Conservation (phyloP, 2,329 filamentous ascomycete genomes). For the Aspergillus pseudoviridinutans region DNA sequence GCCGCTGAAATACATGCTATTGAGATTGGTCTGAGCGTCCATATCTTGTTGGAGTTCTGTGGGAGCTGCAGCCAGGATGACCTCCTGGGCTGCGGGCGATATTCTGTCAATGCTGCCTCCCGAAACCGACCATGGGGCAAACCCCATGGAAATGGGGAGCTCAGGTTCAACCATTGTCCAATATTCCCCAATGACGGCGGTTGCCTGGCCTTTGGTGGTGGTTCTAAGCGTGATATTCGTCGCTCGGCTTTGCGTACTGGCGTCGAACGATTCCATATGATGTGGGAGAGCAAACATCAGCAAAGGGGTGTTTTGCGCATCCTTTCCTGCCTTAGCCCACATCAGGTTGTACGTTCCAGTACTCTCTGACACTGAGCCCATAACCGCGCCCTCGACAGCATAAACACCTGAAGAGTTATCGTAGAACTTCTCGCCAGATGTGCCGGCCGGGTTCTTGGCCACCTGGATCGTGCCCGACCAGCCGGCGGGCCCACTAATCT, state of each 20-base stretch:
- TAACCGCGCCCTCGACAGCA: slow-evolving; percentile 59
- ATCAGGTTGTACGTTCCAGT: slow-evolving; percentile 68
- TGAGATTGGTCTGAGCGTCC: slow-evolving; percentile 64
- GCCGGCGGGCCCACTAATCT: slow-evolving; percentile 59
- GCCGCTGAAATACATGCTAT: slow-evolving; percentile 92
- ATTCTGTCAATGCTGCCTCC: slow-evolving; percentile 37
- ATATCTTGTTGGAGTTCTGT: slow-evolving; percentile 76
- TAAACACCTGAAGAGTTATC: slow-evolving; percentile 76
- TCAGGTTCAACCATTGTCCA: slow-evolving; percentile 75
- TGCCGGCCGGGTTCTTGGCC: slow-evolving; percentile 64
- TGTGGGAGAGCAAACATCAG: slow-evolving; percentile 89
- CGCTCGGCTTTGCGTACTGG: slow-evolving; percentile 46
- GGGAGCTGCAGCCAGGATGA: slow-evolving; percentile 60
- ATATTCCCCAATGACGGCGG: slow-evolving; percentile 63
- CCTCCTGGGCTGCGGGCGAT: slow-evolving; percentile 50
- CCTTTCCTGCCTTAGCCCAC: slow-evolving; percentile 68
- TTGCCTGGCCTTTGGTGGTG: slow-evolving; percentile 79
- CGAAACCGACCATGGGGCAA: slow-evolving; percentile 69
- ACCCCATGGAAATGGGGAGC: slow-evolving; percentile 71
- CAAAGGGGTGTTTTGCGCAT: slow-evolving; percentile 52
- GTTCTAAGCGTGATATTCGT: slow-evolving; percentile 64
- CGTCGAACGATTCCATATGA: slow-evolving; percentile 72
- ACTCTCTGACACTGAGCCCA: slow-evolving; percentile 54
- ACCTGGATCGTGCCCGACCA: slow-evolving; percentile 82
- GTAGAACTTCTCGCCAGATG: slow-evolving; percentile 62